phyloP scores from a whole-genome alignment of 1,284 basidiomycete species.

The Apiotrichum siamense region DNA sequence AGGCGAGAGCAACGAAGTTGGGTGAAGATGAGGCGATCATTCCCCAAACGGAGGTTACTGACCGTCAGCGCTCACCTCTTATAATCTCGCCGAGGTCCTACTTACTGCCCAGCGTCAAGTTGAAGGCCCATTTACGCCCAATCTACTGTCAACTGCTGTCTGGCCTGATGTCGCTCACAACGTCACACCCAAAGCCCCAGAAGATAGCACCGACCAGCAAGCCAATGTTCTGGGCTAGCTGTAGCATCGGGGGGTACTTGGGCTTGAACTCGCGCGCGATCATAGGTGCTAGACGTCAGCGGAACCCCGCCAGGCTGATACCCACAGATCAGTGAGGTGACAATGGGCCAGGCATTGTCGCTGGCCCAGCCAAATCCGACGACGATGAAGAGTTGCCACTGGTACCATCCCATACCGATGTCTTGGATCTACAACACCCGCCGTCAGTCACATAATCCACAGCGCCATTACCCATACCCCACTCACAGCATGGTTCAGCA shows the following conservation, averaged over 20 bases:
- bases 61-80: background rate
- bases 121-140: constrained; percentile 51
- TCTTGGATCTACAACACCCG: constrained; percentile 24
- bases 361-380: constrained; percentile 48
- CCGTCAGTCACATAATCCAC: background rate
- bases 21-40: constrained; percentile 53
- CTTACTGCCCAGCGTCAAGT: constrained; percentile 54
- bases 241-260: constrained; percentile 19
- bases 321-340: constrained; percentile 19
- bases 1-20: constrained; percentile 54
- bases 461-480: no score
- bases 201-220: constrained; percentile 38
- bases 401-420: constrained; percentile 62
- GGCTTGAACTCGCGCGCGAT: constrained; percentile 50
- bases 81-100: background rate
- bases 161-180: constrained; percentile 28
- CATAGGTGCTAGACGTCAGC: constrained; percentile 42
- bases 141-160: constrained; percentile 48
- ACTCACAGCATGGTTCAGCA: constrained; percentile 35
- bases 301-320: background rate
- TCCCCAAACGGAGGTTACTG: constrained; percentile 56
- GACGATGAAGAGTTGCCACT: constrained; percentile 56
- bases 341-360: constrained; percentile 48
- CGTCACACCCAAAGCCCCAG: constrained; percentile 52
- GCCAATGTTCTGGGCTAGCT: constrained; percentile 34